These are phyloP conservation scores for Thozetella sp. DNA, from an alignment of 495 filamentous ascomycete species.

Conservation along the genomic window DNA sequence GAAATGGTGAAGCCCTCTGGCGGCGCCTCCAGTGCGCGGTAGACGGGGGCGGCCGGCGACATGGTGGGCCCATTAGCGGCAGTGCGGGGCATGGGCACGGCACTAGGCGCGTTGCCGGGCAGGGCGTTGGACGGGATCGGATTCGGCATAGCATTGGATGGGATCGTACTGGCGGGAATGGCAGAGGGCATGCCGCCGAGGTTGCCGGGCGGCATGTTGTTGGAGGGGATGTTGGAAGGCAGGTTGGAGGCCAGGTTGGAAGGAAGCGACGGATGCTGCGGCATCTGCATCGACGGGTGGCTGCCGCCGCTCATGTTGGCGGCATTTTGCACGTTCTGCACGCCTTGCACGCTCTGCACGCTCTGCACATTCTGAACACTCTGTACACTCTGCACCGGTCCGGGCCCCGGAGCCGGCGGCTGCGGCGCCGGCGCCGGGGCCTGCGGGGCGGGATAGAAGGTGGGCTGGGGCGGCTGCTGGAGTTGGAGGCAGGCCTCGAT, in stretches of 20 bases:
- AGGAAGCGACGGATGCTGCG: not conserved
- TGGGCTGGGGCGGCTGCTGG: not conserved
- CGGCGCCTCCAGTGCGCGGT: slow-evolving; percentile 29
- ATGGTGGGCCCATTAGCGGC: slow-evolving; percentile 7
- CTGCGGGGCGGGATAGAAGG: not conserved
- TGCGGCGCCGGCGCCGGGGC: not conserved
- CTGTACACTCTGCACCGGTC: not conserved
- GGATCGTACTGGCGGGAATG: not conserved
- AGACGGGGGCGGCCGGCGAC: slow-evolving; percentile 8
- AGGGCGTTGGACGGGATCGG: not conserved
- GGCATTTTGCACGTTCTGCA: too few species aligned
- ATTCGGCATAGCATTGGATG: not conserved
- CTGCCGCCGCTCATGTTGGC: not conserved
- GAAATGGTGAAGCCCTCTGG: slow-evolving; percentile 29
- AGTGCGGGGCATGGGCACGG: slow-evolving; percentile 6
- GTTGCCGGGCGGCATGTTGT: not conserved
- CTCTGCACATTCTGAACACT: too few species aligned
- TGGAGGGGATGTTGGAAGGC: not conserved
- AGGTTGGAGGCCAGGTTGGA: not conserved
- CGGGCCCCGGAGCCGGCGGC: not conserved
- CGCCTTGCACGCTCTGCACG: too few species aligned
- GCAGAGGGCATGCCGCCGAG: not conserved
- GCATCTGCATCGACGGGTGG: slow-evolving; percentile 1
- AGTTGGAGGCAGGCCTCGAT: slow-evolving; percentile 22
- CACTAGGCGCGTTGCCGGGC: not conserved